A percentile compares a stretch with the other conserved stretches of the same genome.
Evolutionary conservation across 2,329 filamentous ascomycete genomes (phyloP).

Genomic region (Chalaropsis ovoidea): DNA sequence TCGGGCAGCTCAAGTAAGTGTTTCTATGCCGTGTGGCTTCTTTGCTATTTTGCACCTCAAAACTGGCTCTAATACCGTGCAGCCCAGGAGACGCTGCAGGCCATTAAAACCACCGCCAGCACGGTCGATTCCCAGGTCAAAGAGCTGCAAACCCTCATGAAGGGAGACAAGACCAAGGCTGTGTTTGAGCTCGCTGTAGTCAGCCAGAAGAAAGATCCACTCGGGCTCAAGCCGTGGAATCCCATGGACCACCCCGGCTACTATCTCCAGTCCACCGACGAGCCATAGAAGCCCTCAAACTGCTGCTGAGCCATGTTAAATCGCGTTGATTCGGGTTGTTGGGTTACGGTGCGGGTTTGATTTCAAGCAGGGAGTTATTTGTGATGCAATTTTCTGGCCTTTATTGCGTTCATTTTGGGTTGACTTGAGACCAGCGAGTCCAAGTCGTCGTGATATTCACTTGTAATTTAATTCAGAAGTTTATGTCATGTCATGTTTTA

Average conservation of each 20-base stretch:
- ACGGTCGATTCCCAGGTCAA: constrained; percentile 32
- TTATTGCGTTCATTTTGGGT: background rate
- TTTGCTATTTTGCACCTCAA: background rate
- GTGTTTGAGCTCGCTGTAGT: constrained; percentile 44
- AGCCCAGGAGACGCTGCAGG: constrained; percentile 39
- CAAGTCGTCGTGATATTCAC: background rate
- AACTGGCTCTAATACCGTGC: constrained; percentile 28
- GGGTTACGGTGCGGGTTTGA: background rate
- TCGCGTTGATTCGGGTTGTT: background rate
- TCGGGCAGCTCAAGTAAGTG: constrained; percentile 20
- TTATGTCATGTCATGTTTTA: background rate
- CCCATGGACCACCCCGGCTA: constrained; percentile 51
- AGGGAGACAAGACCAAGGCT: constrained; percentile 39
- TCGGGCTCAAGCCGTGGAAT: constrained; percentile 50
- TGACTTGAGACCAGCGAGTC: background rate
- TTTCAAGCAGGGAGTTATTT: constrained; percentile 6
- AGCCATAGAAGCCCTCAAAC: background rate
- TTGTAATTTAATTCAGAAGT: background rate
- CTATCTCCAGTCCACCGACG: constrained; percentile 30
- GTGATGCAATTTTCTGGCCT: background rate
- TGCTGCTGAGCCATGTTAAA: background rate
- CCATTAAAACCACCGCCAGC: constrained; percentile 17
- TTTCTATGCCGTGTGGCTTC: background rate
- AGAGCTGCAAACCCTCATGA: constrained; percentile 41
- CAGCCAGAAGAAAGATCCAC: constrained; percentile 45